Conservation (phyloP, 257 asterid species). For the Asclepias syriaca region DNA sequence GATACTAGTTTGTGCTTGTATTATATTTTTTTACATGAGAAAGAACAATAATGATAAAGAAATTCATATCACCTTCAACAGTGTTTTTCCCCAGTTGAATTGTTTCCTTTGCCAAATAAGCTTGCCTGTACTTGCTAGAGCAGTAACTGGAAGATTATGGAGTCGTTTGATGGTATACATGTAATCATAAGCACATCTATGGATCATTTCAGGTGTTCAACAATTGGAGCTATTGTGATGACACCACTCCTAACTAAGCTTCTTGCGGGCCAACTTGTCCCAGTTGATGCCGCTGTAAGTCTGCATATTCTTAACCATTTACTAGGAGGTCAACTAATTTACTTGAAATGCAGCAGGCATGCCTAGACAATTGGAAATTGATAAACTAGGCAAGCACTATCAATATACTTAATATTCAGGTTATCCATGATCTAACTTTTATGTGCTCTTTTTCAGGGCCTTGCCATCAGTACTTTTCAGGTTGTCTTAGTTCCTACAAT, state of each 20-base stretch:
- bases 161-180: not conserved
- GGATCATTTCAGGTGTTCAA: conserved; percentile 68
- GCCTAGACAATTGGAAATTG: not conserved
- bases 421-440: not conserved
- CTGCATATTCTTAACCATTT: conserved; percentile 6
- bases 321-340: not conserved
- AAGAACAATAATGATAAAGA: not conserved
- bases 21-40: not conserved
- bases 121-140: not conserved
- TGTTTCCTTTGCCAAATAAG: not conserved
- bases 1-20: not conserved
- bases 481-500: conserved; percentile 93
- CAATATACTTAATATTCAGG: not conserved
- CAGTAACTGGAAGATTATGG: not conserved
- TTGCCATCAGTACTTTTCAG: conserved; percentile 92
- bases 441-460: conserved; percentile 53
- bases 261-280: conserved; percentile 97
- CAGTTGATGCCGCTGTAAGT: conserved; percentile 97
- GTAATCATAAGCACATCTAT: conserved; percentile 9
- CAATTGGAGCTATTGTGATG: conserved; percentile 93
- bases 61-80: not conserved
- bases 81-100: not conserved
- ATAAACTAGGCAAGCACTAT: not conserved
- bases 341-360: not conserved
- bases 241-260: conserved; percentile 92